These are phyloP conservation scores for Neurospora tetraspora DNA, from an alignment of 495 filamentous ascomycete genomes.

Conservation along the genomic window DNA sequence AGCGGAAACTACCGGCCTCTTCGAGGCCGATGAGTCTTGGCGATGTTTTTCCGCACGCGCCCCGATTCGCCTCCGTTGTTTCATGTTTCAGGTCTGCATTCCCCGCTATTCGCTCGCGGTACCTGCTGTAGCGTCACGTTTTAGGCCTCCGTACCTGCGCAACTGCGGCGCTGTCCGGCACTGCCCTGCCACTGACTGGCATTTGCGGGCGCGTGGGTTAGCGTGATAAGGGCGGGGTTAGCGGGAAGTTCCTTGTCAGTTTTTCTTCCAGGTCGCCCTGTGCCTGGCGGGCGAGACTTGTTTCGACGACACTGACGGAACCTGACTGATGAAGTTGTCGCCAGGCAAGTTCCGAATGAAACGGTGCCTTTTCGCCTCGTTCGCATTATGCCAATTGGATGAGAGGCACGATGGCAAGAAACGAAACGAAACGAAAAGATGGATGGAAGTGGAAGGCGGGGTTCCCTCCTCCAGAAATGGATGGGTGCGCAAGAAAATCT, in stretches of 20 bases:
- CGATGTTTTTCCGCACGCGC: background rate
- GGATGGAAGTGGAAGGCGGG: background rate
- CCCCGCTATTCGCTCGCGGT: background rate
- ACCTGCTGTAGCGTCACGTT: background rate
- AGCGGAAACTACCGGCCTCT: background rate
- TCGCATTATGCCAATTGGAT: background rate
- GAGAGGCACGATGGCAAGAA: background rate
- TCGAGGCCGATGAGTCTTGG: too few relatives aligned
- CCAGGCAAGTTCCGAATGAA: background rate
- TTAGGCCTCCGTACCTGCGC: background rate
- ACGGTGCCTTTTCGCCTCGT: background rate
- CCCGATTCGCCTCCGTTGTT: background rate
- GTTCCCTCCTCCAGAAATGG: background rate
- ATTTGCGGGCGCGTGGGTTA: background rate
- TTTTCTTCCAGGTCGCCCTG: background rate
- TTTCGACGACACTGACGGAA: background rate
- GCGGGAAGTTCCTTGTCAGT: background rate
- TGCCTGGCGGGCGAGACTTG: background rate
- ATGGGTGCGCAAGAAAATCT: background rate
- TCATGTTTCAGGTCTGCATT: background rate
- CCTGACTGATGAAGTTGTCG: background rate
- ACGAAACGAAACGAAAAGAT: background rate
- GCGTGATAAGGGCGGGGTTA: background rate
- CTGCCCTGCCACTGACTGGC: background rate
- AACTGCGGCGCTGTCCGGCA: background rate